Evolutionary conservation across 306 rosid species (phyloP), one percentile per base, ranked within the genome.

Genomic region (Coriaria nepalensis): DNA sequence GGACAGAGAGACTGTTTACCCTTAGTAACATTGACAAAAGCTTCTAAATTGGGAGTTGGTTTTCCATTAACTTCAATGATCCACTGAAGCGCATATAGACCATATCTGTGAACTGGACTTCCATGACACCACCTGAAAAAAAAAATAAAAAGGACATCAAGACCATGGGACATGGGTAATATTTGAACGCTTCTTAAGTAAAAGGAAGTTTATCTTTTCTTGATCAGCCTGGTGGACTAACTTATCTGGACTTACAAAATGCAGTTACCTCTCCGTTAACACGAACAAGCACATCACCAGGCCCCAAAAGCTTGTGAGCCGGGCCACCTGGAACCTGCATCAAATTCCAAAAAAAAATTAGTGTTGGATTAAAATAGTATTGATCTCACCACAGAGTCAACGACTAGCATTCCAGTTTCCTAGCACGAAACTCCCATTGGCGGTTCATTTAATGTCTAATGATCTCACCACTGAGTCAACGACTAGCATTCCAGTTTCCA

Each of bases 401-500:
- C 7, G 13, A 6, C 14, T n/a, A n/a, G n/a, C n/a, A n/a, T n/a
- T n/a, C n/a, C n/a, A n/a, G n/a, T n/a, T n/a, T n/a, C n/a, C 1
- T 20, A 20, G 29, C 29, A 20, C 3, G 29, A 20, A 20, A 20
- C 29, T 20, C 29, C 29, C 29, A 20, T 20, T 20, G 29, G 11
- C 29, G 20, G 39, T 32, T 57, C 12, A 34, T 14, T 20, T 50
- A 2, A 53, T 33, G 46, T 59, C 36, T 51, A 13, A 50, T 49
- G 47, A 62, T 57, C 86, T 74, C 56, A 90, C 97, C 79, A 74
- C 92, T 40, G 93, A 81, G 50, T 90, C 97, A 57, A 90, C 95
- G 56, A 90, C 92, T 57, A 81, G 97, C 95, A 90, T 90, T 66
- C 97, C 97, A 66, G 95, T 90, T 73, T 90, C 97, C 56, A 74